Conservation (phyloP, 768 basidiomycete species). For the Suillus subaureus region DNA sequence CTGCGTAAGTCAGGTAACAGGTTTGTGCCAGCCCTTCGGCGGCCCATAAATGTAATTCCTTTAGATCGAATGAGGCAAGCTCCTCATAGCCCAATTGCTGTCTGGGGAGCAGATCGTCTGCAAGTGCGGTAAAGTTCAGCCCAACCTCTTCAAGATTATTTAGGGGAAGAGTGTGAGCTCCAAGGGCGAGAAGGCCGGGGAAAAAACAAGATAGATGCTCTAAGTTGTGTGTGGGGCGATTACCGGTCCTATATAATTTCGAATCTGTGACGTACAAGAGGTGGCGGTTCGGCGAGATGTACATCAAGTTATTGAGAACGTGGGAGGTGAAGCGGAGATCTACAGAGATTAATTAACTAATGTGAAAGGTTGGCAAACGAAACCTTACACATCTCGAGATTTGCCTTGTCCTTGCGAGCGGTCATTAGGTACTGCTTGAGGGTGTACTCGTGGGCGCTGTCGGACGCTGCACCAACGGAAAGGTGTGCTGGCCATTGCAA, state of each 20-base stretch:
- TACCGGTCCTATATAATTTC: conserved; percentile 27
- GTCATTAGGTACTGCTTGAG: conserved; percentile 75
- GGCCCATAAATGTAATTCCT: conserved; percentile 71
- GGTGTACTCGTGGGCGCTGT: conserved; percentile 79
- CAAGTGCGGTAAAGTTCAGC: conserved; percentile 46
- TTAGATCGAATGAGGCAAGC: conserved; percentile 52
- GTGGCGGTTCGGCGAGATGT: conserved; percentile 61
- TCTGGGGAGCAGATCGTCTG: conserved; percentile 22
- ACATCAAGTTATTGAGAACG: conserved; percentile 67
- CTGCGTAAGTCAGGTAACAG: conserved; percentile 72
- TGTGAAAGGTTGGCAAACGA: neutral
- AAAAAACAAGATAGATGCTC: conserved; percentile 82
- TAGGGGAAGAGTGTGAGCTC: conserved; percentile 62
- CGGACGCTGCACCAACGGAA: conserved; percentile 67
- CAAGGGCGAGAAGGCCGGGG: conserved; percentile 74
- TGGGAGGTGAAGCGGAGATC: conserved; percentile 64
- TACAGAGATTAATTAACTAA: conserved; percentile 25
- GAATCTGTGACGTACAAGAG: conserved; percentile 72
- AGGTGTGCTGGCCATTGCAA: conserved; percentile 38
- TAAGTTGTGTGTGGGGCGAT: conserved; percentile 49
- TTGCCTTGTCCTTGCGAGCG: conserved; percentile 57
- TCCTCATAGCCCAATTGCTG: conserved; percentile 36
- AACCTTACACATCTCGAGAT: conserved; percentile 66
- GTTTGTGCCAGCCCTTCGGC: conserved; percentile 74
- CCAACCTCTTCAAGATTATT: conserved; percentile 51